Base-by-base conservation (phyloP, 83 land plant species). In the Isoetes engelmannii region DNA sequence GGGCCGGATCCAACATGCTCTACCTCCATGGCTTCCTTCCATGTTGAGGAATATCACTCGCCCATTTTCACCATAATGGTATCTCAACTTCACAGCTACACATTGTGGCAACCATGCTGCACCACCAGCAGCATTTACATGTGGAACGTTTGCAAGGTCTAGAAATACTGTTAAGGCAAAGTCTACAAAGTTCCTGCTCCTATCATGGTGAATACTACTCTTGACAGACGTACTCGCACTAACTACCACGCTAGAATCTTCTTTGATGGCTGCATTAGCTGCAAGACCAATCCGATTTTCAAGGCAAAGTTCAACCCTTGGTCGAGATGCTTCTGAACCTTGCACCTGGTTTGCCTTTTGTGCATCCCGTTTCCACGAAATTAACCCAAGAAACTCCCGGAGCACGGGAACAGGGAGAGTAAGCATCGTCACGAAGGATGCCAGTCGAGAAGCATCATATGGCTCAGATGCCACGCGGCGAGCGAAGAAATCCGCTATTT, bases 41-140 rank as follows among this genome's bases (percentile, higher is more conserved):
- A 95, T 86, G 41, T 79, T 65, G 37, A 89, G 57, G 69, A 95
- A 76, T 17, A 84, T 81, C 7, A 95, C 81, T 41, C 58, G 71
- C 60, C 72, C 81, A 48, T 47, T 62, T 51, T 89, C 99, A 17
- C 86, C 89, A 81, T 86, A 91, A 6, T 83, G 50, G 70, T 92
- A 95, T 68, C 79, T 77, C 61, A 89, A 72, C 57, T 87, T 84
- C 69, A 92, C 84, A 10, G 87, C 90, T 43, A 92, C 97, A 77
- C 97, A 95, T 65, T 95, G 89, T 5, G 99, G 97, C 55, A 95
- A 57, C 99, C 99, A 95, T 19, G 95, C 99, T 67, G 99, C 99
- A 18, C 99, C 99, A 44, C 99, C 99, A 47, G 97, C 99, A 51
- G 88, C 99, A 80, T 91, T 92, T 59, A 89, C 77, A 47, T 80